Base-by-base conservation (phyloP, 805 yeast species). In the Alloascoidea africana region DNA sequence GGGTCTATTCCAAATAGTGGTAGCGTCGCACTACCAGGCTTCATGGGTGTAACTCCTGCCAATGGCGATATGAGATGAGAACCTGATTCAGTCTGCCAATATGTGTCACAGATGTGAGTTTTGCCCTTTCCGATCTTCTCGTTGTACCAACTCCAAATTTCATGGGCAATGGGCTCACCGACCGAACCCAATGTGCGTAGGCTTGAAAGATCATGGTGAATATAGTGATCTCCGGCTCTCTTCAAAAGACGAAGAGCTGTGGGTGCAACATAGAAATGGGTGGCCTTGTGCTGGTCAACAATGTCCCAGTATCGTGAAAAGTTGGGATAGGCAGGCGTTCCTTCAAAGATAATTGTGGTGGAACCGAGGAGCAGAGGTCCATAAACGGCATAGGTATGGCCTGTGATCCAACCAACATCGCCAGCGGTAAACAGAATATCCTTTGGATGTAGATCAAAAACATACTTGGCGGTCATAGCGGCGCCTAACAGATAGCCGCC, bases 341-440 rank as follows among this genome's bases (percentile, higher is more conserved):
- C 91, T 66, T 91, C 97, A 56, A 91, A 91, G 41, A 89, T 83
- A 38, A 91, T 82, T 5, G 96, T 76, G 36, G 97, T 78, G 38
- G 87, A 83, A 60, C 97, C 98, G 23, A 76, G 58, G 18, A 76
- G 62, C 48, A 89, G 71, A 33, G 98, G 98, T 42, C 97, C 97
- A 54, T 89, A 91, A 35, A 89, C 72, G 34, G 85, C 94, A 55
- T 89, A 89, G 5, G 96, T 82, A 60, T 91, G 98, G 48, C 97
- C 97, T 14, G 98, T 91, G 56, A 91, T 91, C 97, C 98, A 89
- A 55, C 98, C 97, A 40, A 91, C 85, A 57, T 91, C 97, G 54
- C 97, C 97, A 32, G 97, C 96, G 33, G 97, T 89, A 66, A 91
- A 89, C 43, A 89, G 61, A 34, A 81, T 68, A 59, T 89, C 97